Percentiles rank a stretch among this genome's conserved stretches.
phyloP scores from a whole-genome alignment of 305 asterid species.

The Fraxinus sp. region DNA sequence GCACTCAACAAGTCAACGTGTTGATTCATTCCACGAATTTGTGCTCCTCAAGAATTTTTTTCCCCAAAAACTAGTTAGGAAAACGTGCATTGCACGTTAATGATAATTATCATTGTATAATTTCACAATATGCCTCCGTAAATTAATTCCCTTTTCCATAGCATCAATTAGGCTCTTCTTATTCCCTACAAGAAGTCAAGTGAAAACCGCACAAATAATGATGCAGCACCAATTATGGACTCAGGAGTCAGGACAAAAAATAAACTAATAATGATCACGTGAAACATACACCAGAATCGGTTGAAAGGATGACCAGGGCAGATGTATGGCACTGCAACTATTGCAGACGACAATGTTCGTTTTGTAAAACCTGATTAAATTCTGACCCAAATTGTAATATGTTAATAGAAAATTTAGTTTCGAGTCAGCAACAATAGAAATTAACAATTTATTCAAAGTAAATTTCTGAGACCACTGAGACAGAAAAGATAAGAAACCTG shows the following conservation, averaged over 20 bases:
- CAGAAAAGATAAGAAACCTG: constrained; percentile 55
- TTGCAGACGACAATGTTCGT: constrained; percentile 86
- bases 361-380: constrained; percentile 91
- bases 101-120: constrained; percentile 68
- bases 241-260: neutral
- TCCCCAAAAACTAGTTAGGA: too few relatives aligned
- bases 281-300: constrained; percentile 83
- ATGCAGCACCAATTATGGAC: constrained; percentile 13
- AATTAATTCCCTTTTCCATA: constrained; percentile 79
- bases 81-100: neutral
- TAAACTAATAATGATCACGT: constrained; percentile 3
- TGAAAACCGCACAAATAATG: constrained; percentile 11
- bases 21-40: too few relatives aligned
- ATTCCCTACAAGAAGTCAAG: constrained; percentile 58
- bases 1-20: too few relatives aligned
- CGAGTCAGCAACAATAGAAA: constrained; percentile 22
- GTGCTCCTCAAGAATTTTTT: too few relatives aligned
- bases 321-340: constrained; percentile 92
- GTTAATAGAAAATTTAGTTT: constrained; percentile 22
- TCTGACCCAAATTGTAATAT: constrained; percentile 47
- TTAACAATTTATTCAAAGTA: constrained; percentile 11
- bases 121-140: constrained; percentile 71
- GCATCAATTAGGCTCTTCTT: constrained; percentile 96
- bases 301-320: constrained; percentile 79
- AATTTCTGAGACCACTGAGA: neutral